Conservation (phyloP, 2,329 filamentous ascomycete genomes). For the Seiridium unicorne region DNA sequence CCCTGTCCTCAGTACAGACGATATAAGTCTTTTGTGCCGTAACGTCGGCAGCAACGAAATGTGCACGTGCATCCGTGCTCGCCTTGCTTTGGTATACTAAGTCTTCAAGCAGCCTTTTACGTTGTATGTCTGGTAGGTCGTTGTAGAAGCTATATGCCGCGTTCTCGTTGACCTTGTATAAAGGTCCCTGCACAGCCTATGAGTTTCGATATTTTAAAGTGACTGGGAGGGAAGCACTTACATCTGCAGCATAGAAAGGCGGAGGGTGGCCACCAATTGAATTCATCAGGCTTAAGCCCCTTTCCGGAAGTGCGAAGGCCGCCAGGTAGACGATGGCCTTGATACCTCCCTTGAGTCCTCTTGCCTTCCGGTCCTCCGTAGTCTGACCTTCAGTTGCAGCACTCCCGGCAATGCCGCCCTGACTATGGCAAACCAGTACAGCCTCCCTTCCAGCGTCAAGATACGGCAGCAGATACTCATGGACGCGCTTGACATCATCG, state of each 20-base stretch:
- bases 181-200: background rate
- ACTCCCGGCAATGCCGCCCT: conserved; percentile 28
- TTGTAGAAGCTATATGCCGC: conserved; percentile 5
- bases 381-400: conserved; percentile 22
- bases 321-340: conserved; percentile 25
- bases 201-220: background rate
- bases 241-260: background rate
- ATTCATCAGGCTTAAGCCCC: conserved; percentile 14
- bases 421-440: conserved; percentile 22
- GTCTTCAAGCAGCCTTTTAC: background rate
- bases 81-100: conserved; percentile 15
- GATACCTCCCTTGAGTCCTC: conserved; percentile 26
- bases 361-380: conserved; percentile 19
- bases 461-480: conserved; percentile 15
- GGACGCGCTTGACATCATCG: conserved; percentile 19
- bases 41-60: conserved; percentile 21
- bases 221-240: background rate
- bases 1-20: conserved; percentile 20
- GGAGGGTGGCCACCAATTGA: conserved; percentile 11
- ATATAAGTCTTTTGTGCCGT: conserved; percentile 23
- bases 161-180: background rate
- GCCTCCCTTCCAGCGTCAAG: conserved; percentile 20
- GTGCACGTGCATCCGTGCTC: conserved; percentile 12
- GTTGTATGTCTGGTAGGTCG: background rate
- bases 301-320: conserved; percentile 20